Percentiles rank a stretch among this genome's conserved stretches.
These are phyloP conservation scores for Mortierella sp. DNA, from an alignment of 371 early-diverging fungal genomes.

Conservation along the genomic window DNA sequence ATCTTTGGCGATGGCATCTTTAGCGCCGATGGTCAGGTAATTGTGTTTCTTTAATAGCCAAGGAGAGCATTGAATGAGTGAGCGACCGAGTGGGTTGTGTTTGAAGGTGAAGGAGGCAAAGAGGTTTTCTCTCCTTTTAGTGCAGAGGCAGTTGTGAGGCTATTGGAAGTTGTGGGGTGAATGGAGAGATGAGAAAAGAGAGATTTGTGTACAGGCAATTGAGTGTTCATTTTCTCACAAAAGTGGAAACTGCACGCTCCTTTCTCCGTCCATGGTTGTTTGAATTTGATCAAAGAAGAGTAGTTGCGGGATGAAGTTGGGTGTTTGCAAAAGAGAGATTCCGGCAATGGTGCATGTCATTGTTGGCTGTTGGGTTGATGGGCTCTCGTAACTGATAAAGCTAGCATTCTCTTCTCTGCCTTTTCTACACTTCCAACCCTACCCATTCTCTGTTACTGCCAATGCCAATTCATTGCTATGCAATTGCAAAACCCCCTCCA, in stretches of 20 bases:
- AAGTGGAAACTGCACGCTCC: not conserved
- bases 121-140: not conserved
- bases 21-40: slow-evolving; percentile 71
- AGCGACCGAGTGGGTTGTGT: not conserved
- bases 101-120: not conserved
- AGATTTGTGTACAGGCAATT: not conserved
- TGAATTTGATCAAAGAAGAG: not conserved
- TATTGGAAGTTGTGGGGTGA: not conserved
- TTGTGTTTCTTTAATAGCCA: not conserved
- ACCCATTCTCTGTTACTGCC: not conserved
- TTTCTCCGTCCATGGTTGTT: not conserved
- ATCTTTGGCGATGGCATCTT: slow-evolving; percentile 77
- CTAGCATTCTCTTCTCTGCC: no score
- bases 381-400: no score
- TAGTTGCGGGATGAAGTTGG: not conserved
- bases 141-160: not conserved
- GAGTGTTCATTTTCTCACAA: not conserved
- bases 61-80: no score
- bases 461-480: not conserved
- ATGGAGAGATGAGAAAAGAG: not conserved
- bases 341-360: not conserved
- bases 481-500: slow-evolving; percentile 20
- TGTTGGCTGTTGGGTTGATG: no score
- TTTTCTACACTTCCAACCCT: no score
- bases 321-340: not conserved